phyloP scores from a whole-genome alignment of 108 stramenopile genomes.

The Chaetoceros muelleri region DNA sequence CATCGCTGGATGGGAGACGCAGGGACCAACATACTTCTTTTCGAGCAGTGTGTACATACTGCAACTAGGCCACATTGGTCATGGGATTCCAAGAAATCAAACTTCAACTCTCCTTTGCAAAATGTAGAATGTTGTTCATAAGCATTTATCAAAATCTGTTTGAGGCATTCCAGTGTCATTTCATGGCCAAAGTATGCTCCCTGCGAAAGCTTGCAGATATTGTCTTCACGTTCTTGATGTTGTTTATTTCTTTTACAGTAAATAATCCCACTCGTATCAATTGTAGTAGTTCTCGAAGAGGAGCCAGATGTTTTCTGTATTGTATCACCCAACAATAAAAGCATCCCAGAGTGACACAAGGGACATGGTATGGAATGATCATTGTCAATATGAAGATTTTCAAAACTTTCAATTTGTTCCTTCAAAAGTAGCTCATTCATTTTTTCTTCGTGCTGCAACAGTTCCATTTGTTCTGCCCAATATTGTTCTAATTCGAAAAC shows the following conservation, averaged over 20 bases:
- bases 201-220: no score
- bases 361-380: neutral
- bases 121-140: neutral
- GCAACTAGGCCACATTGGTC: neutral
- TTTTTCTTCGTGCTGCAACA: neutral
- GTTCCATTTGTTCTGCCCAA: neutral
- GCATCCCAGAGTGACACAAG: neutral
- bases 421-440: neutral
- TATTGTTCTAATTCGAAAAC: neutral
- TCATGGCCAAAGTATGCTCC: no score
- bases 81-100: neutral
- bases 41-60: neutral
- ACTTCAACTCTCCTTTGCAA: neutral
- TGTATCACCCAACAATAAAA: no score
- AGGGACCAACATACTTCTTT: neutral
- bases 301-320: no score
- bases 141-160: no score
- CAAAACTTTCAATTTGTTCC: neutral
- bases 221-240: no score
- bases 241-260: no score
- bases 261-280: no score
- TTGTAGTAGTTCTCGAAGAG: no score
- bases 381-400: neutral
- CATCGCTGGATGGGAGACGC: no score
- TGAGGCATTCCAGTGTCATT: no score